A percentile compares a stretch with the other conserved stretches of the same genome.
Evolutionary conservation across 2,329 filamentous ascomycete species (phyloP).

Genomic region (Sclerotinia subarctica): DNA sequence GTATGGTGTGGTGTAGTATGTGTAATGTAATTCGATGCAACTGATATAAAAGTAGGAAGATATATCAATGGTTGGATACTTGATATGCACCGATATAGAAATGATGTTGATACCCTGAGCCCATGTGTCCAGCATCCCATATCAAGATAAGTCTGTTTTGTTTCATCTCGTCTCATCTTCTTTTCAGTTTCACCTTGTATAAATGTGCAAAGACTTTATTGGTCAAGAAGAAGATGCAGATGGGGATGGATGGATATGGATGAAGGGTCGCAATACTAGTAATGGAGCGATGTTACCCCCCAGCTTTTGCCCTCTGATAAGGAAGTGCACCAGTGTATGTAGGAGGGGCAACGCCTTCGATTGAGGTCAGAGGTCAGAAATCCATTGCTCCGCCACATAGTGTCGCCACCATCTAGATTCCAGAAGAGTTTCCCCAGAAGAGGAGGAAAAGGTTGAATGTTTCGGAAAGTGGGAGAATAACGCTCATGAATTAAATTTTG

Average conservation of each 20-base stretch:
- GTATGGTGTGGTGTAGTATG: too few species aligned
- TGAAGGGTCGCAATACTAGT: neutral
- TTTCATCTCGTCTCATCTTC: slow-evolving; percentile 12
- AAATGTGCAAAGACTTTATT: neutral
- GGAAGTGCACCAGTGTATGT: too few species aligned
- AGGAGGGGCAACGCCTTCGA: neutral
- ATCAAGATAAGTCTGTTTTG: neutral
- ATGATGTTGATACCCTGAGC: too few species aligned
- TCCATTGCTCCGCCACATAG: slow-evolving; percentile 5
- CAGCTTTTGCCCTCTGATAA: slow-evolving; percentile 6
- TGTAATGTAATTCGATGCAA: too few species aligned
- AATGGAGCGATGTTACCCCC: neutral
- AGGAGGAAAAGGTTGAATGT: too few species aligned
- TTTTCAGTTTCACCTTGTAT: neutral
- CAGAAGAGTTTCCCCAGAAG: too few species aligned
- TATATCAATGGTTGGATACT: too few species aligned
- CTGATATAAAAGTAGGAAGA: too few species aligned
- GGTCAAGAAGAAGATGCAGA: neutral
- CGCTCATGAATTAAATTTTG: too few species aligned
- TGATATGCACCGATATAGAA: too few species aligned
- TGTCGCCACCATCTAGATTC: neutral
- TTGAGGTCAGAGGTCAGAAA: neutral
- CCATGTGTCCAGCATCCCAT: neutral
- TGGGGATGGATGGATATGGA: neutral
- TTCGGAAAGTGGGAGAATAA: neutral